Conservation (phyloP, 305 asterid species). For the Fraxinus velutina region DNA sequence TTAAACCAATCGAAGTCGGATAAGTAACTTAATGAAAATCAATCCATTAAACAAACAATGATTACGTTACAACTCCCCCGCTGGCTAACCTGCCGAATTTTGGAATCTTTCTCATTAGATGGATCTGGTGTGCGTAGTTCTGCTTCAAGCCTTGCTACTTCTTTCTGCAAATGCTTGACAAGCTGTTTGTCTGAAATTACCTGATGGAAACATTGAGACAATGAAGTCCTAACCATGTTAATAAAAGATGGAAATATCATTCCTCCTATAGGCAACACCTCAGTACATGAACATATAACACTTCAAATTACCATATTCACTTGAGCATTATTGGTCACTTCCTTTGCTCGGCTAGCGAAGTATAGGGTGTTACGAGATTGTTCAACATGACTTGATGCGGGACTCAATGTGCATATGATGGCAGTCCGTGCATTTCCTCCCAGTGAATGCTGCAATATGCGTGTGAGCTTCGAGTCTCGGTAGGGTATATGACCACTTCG, state of each 20-base stretch:
- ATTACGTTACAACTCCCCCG: neutral
- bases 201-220: conserved; percentile 37
- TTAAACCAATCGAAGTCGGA: conserved; percentile 16
- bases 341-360: conserved; percentile 94
- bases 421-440: conserved; percentile 99
- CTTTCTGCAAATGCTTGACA: conserved; percentile 92
- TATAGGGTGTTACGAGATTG: conserved; percentile 92
- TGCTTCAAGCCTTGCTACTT: conserved; percentile 93
- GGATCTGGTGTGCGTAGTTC: conserved; percentile 80
- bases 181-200: conserved; percentile 90
- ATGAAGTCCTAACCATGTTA: conserved; percentile 2
- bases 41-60: neutral
- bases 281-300: neutral
- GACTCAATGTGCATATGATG: conserved; percentile 95
- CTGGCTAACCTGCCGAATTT: conserved; percentile 67
- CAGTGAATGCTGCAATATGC: conserved; percentile 93
- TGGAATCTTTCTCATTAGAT: conserved; percentile 66
- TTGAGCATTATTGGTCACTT: conserved; percentile 91
- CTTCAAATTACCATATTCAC: conserved; percentile 72
- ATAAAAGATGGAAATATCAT: neutral
- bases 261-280: neutral
- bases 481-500: conserved; percentile 94
- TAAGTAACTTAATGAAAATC: conserved; percentile 9
- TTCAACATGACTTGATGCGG: conserved; percentile 85
- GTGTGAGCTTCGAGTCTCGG: conserved; percentile 91